Conservation (phyloP, 306 rosid genomes). For the Citrullus mucosospermus region DNA sequence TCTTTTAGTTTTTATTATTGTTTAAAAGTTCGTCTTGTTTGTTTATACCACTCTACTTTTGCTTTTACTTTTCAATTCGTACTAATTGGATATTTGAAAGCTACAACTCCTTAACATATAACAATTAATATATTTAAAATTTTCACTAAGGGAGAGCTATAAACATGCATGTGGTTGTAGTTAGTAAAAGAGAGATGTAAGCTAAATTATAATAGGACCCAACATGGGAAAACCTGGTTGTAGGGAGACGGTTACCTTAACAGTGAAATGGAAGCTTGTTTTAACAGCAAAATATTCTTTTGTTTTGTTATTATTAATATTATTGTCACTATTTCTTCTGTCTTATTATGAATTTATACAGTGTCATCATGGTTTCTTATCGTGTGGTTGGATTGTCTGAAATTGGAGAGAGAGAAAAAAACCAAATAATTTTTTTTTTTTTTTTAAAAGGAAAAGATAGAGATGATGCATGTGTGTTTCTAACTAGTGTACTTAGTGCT, state of each 20-base stretch:
- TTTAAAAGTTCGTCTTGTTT: neutral
- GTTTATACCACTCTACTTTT: neutral
- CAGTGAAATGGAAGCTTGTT: neutral
- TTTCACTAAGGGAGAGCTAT: no score
- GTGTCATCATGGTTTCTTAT: slow-evolving; percentile 1
- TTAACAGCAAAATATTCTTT: neutral
- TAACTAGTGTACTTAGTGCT: slow-evolving; percentile 1
- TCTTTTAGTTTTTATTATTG: neutral
- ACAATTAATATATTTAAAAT: neutral
- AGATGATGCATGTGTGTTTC: neutral
- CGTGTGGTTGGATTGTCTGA: slow-evolving; percentile 1
- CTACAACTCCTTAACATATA: neutral
- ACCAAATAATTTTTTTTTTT: neutral
- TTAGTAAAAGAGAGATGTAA: no score
- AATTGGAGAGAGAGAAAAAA: neutral
- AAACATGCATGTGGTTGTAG: no score
- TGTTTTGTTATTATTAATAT: neutral
- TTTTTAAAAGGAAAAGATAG: neutral
- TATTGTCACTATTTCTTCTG: neutral
- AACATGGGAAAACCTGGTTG: neutral
- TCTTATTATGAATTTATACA: neutral
- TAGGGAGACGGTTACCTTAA: neutral
- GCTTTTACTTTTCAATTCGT: neutral
- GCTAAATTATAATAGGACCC: neutral
- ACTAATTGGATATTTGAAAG: neutral